Base-by-base conservation (phyloP, 1,139 yeast species). In the Yamadazyma spencermartinsiae region DNA sequence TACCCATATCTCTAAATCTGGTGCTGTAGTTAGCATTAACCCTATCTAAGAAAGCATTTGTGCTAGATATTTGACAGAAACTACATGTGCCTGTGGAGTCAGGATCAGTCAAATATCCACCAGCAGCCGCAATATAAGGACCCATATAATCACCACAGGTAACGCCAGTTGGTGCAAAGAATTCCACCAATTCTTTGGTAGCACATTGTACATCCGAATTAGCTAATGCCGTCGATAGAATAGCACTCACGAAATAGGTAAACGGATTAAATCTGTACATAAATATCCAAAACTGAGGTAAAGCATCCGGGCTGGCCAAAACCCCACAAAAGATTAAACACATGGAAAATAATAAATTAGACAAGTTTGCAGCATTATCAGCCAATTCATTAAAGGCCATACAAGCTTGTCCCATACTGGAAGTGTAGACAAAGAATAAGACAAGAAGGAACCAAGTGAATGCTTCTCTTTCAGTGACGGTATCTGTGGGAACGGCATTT, bases 1-100 rank as follows among this genome's bases (percentile, higher is more conserved):
- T 70, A 52, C 88, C 89, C 48, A 72, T 66, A 55, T 82, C 74
- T 66, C 87, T 75, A 82, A 86, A 55, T 47, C 63, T 56, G 24
- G 46, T 44, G 23, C 39, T 35, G 36, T 48, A 60, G 15, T 18
- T 14, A 12, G 58, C 42, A 37, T 45, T 44, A 12, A 60, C 35
- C 9, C 26, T 31, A 1, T 32, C 30, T 45, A 61, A 56, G 39
- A 46, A 49, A 50, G 42, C 46, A 41, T 61, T 47, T 3, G 65
- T 59, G 7, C 42, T 27, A 4, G 48, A 37, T 31, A 51, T 44
- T 10, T 42, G 33, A 43, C 65, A 61, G 45, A 41, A 61, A 13
- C 45, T 12, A 40, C 67, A 61, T 6, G 25, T 29, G 4, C 54
- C 43, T 8, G 59, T 48, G 14, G 31, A 4, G 23, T 38, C 36